These are phyloP conservation scores for Galerina sulciceps DNA, from an alignment of 768 basidiomycete genomes.

Conservation along the genomic window DNA sequence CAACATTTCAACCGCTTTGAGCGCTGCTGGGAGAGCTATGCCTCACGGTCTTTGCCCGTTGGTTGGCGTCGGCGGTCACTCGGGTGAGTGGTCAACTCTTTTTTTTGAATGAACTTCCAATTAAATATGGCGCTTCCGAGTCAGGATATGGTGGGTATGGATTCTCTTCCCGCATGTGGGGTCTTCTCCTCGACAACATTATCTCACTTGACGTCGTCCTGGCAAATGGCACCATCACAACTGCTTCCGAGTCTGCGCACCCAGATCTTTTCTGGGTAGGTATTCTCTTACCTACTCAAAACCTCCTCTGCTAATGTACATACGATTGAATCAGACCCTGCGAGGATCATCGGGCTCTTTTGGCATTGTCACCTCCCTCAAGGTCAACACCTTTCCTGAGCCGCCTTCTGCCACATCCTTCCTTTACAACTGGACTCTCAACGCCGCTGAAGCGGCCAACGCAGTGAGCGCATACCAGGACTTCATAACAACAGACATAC, in stretches of 20 bases:
- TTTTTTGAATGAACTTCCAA: not conserved
- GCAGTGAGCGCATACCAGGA: constrained; percentile 36
- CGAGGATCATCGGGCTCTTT: constrained; percentile 41
- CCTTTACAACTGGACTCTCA: constrained; percentile 39
- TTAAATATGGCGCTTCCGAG: not conserved
- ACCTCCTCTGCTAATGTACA: not conserved
- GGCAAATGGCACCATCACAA: constrained; percentile 47
- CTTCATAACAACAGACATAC: constrained; percentile 33
- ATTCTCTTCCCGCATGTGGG: constrained; percentile 52
- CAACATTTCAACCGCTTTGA: constrained; percentile 43
- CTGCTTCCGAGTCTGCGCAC: constrained; percentile 39
- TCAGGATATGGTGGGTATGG: constrained; percentile 54
- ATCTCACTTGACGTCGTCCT: constrained; percentile 44
- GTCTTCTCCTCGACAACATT: constrained; percentile 53
- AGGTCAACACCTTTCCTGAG: constrained; percentile 34
- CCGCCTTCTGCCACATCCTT: constrained; percentile 38
- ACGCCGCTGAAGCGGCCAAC: constrained; percentile 28
- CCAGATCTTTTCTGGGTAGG: constrained; percentile 58
- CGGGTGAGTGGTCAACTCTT: constrained; percentile 24
- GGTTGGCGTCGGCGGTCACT: constrained; percentile 55
- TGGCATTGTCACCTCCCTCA: constrained; percentile 40
- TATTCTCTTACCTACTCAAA: not conserved
- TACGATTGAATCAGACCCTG: constrained; percentile 31
- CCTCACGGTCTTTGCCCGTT: constrained; percentile 56
- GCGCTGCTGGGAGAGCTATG: constrained; percentile 41